Conservation (phyloP, 1,139 yeast genomes). For the Zygoascus hellenicus region DNA sequence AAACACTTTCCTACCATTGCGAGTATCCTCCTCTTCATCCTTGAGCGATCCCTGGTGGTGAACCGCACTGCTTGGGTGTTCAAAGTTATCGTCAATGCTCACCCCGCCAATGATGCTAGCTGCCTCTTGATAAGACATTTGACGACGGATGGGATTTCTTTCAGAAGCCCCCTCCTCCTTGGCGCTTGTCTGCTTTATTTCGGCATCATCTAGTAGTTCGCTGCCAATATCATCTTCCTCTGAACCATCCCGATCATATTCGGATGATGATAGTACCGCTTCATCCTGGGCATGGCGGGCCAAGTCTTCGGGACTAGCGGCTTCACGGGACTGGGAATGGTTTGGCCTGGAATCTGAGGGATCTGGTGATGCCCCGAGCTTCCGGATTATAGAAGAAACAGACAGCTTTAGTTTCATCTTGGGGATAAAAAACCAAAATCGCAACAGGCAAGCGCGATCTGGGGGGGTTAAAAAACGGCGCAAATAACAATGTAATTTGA, state of each 20-base stretch:
- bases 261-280: background rate
- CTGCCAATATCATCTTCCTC: background rate
- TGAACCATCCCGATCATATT: background rate
- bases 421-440: too few species aligned
- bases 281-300: background rate
- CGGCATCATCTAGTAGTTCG: background rate
- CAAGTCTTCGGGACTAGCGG: background rate
- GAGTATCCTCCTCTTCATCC: conserved; percentile 10
- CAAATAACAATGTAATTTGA: too few species aligned
- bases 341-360: too few species aligned
- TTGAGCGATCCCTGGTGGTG: conserved; percentile 9
- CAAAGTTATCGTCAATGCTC: conserved; percentile 8
- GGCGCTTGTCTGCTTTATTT: background rate
- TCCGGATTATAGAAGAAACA: too few species aligned
- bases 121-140: conserved; percentile 24
- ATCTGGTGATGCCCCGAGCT: too few species aligned
- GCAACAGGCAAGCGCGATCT: too few species aligned
- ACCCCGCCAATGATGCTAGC: conserved; percentile 30
- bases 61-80: background rate
- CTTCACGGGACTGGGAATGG: background rate
- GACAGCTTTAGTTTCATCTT: too few species aligned
- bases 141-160: background rate
- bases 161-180: background rate
- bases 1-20: conserved; percentile 21
- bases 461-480: too few species aligned